Evolutionary conservation across 805 yeast genomes (phyloP), one percentile per base, ranked within the genome.

Genomic region (Yamadazyma sp.): DNA sequence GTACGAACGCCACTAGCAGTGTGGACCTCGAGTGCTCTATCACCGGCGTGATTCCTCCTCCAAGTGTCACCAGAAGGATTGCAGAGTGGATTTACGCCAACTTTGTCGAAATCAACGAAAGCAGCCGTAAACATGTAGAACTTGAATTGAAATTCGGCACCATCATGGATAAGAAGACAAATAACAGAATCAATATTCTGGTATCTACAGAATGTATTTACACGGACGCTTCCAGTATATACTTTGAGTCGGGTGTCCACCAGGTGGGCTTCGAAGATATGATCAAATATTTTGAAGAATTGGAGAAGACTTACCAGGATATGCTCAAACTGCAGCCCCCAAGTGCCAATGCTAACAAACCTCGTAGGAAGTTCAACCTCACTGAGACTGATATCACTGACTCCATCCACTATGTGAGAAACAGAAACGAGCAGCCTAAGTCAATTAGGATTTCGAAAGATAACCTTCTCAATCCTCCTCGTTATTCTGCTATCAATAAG

Each of bases 81-180:
- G 84, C 93, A 15, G 87, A 83, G 49, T 90, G 97, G 97, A 72
- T 90, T 6, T 89, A 84, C 69, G 89, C 95, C 13, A 82, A 85
- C 45, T 70, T 88, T 32, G 71, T 72, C 30, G 85, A 85, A 22
- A 73, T 86, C 26, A 75, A 78, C 26, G 65, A 64, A 15, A 76
- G 75, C 27, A 73, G 71, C 50, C 69, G 80, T 15, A 75, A 67
- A 50, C 50, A 54, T 44, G 69, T 84, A 19, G 95, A 85, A 64
- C 60, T 85, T 49, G 95, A 85, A 60, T 66, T 83, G 53, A 84
- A 84, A 54, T 75, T 82, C 48, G 95, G 95, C 4, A 68, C 78
- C 13, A 76, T 85, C 18, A 76, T 80, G 64, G 83, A 80, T 45
- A 81, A 80, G 44, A 71, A 67, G 14, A 63, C 75, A 15, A 86